Evolutionary conservation across 805 yeast genomes (phyloP).

Genomic region (Saccharomycopsis selenospora): DNA sequence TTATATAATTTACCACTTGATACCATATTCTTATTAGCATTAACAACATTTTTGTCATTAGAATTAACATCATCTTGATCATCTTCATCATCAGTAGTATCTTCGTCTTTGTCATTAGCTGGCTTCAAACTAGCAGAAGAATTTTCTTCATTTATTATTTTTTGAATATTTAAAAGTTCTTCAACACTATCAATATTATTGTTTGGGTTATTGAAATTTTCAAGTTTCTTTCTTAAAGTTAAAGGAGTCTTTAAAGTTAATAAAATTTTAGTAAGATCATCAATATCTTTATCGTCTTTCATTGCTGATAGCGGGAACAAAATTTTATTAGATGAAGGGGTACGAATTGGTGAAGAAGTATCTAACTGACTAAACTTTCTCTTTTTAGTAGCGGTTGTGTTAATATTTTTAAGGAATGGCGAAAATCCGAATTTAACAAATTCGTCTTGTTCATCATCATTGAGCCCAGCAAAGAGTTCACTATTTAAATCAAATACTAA

Average conservation of each 20-base stretch:
- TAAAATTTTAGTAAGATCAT: slow-evolving; percentile 9
- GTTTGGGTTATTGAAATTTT: not conserved
- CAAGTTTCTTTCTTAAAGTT: slow-evolving; percentile 7
- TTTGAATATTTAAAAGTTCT: not conserved
- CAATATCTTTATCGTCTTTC: slow-evolving; percentile 3
- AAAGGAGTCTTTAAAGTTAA: slow-evolving; percentile 16
- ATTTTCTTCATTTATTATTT: not conserved
- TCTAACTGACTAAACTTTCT: slow-evolving; percentile 7
- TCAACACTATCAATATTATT: not conserved
- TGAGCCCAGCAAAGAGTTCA: slow-evolving; percentile 2
- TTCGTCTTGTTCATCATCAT: slow-evolving; percentile 8
- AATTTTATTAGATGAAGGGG: slow-evolving; percentile 5
- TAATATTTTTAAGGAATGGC: slow-evolving; percentile 7
- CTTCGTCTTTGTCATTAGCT: not conserved
- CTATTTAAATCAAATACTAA: slow-evolving; percentile 3
- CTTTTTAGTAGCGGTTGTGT: slow-evolving; percentile 3
- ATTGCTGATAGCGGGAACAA: not conserved
- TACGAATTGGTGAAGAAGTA: slow-evolving; percentile 9
- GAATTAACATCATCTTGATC: not conserved
- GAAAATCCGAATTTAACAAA: slow-evolving; percentile 10
- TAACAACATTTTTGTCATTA: not conserved
- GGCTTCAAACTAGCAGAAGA: not conserved
- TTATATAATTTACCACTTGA: no score
- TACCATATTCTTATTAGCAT: not conserved
- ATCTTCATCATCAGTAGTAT: not conserved